A percentile compares a stretch with the other conserved stretches of the same genome.
Evolutionary conservation across 192 early-diverging fungal genomes (phyloP).

Genomic region (Cetraspora pellucida): DNA sequence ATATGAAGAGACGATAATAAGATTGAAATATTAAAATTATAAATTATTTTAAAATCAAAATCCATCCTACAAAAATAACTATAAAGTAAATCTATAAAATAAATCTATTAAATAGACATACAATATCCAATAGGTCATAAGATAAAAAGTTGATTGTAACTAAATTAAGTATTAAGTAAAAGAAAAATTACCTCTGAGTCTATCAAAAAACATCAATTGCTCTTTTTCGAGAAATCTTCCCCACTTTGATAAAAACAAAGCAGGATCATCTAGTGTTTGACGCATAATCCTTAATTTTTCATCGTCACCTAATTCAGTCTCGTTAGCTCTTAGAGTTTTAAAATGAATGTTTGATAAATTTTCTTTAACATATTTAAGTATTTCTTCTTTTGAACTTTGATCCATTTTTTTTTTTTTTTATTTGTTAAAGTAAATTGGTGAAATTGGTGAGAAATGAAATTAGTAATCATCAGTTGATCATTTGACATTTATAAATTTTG

Average conservation of each 20-base stretch:
- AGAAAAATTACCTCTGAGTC: constrained; percentile 24
- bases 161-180: too few species aligned
- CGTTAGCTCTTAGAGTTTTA: constrained; percentile 40
- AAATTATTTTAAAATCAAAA: too few species aligned
- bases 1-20: too few species aligned
- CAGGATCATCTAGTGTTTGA: constrained; percentile 34
- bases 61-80: too few species aligned
- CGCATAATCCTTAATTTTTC: constrained; percentile 40
- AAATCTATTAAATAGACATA: not conserved
- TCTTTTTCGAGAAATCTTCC: constrained; percentile 39
- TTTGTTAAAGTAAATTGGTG: not conserved
- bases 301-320: constrained; percentile 34
- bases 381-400: not conserved
- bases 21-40: too few species aligned
- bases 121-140: too few species aligned
- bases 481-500: too few species aligned
- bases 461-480: too few species aligned
- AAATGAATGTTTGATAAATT: constrained; percentile 27
- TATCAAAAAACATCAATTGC: constrained; percentile 36
- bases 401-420: constrained; percentile 9
- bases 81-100: not conserved
- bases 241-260: constrained; percentile 46
- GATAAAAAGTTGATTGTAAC: too few species aligned
- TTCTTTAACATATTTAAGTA: not conserved
- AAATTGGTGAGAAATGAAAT: too few species aligned